A percentile compares a stretch with the other conserved stretches of the same genome.
These are phyloP conservation scores for Phytopythium litorale DNA, from an alignment of 352 stramenopile species.

Conservation along the genomic window DNA sequence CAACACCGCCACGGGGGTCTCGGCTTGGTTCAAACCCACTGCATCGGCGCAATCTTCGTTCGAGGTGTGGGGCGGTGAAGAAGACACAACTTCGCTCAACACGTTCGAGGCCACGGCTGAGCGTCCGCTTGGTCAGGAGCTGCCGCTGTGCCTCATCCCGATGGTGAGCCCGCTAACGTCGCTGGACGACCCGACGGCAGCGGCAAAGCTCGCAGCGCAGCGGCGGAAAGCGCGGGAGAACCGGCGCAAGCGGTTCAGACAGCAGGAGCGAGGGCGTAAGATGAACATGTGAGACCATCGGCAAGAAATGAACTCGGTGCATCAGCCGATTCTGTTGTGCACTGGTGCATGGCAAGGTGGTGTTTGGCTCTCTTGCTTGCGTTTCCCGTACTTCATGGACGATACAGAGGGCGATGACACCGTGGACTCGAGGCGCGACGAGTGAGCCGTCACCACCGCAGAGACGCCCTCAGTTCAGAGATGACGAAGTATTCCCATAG, in stretches of 20 bases:
- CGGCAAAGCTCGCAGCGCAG: slow-evolving; percentile 40
- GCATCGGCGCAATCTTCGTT: not conserved
- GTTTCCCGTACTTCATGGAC: slow-evolving; percentile 85
- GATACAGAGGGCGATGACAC: slow-evolving; percentile 92
- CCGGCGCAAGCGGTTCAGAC: slow-evolving; percentile 3
- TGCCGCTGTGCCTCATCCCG: slow-evolving; percentile 63
- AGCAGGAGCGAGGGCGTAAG: not conserved
- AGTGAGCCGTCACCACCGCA: too few species aligned
- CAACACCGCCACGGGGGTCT: slow-evolving; percentile 46
- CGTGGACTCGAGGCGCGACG: slow-evolving; percentile 71
- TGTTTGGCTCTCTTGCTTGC: slow-evolving; percentile 91
- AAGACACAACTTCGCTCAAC: not conserved
- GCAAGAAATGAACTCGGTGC: too few species aligned
- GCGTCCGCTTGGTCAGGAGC: slow-evolving; percentile 20
- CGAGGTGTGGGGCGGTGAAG: not conserved
- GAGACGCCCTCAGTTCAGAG: too few species aligned
- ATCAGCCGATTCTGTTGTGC: too few species aligned
- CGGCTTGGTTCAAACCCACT: slow-evolving; percentile 44
- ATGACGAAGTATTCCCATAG: too few species aligned
- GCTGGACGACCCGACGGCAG: slow-evolving; percentile 60
- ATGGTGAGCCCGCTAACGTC: slow-evolving; percentile 62
- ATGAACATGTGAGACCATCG: not conserved
- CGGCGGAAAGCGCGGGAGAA: slow-evolving; percentile 34
- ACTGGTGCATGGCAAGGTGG: too few species aligned
- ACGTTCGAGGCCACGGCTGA: not conserved